Percentiles rank a stretch among this genome's conserved stretches.
These are phyloP conservation scores for Picea abies DNA, from an alignment of 83 land plant genomes.

Conservation along the genomic window DNA sequence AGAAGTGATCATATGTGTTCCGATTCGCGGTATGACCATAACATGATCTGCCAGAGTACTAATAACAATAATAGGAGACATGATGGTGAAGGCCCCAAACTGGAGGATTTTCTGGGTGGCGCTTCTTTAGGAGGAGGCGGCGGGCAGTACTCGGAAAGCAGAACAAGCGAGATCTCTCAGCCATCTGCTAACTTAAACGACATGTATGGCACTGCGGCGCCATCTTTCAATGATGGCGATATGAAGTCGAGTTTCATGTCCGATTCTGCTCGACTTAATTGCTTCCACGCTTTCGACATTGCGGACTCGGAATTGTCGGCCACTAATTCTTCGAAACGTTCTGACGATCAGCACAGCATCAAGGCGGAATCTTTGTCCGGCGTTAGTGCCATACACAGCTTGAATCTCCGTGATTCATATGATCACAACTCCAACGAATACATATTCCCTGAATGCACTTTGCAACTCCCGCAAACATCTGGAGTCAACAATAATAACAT, in stretches of 20 bases:
- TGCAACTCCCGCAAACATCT: slow-evolving; percentile 12
- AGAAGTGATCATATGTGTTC: not conserved
- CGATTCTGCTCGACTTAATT: slow-evolving; percentile 1
- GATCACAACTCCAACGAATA: not conserved
- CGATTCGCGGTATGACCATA: not conserved
- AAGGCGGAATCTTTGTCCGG: not conserved
- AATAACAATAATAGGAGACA: not conserved
- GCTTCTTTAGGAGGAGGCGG: slow-evolving; percentile 18
- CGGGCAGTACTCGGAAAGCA: slow-evolving; percentile 3
- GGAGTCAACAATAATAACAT: slow-evolving; percentile 14
- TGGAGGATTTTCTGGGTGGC: slow-evolving; percentile 72
- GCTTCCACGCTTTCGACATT: slow-evolving; percentile 13
- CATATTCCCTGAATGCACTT: slow-evolving; percentile 1
- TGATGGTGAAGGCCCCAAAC: slow-evolving; percentile 47
- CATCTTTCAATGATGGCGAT: not conserved
- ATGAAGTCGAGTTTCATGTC: slow-evolving; percentile 2
- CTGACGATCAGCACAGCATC: not conserved
- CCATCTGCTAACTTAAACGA: not conserved
- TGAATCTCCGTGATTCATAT: slow-evolving; percentile 11
- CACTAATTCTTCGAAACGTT: not conserved
- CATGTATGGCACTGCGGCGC: not conserved
- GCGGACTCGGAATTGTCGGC: slow-evolving; percentile 19
- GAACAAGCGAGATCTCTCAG: not conserved
- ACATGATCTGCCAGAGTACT: not conserved
- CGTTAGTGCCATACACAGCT: slow-evolving; percentile 7